Evolutionary conservation across 2,329 filamentous ascomycete genomes (phyloP).

Genomic region (Rachicladosporium sp.): DNA sequence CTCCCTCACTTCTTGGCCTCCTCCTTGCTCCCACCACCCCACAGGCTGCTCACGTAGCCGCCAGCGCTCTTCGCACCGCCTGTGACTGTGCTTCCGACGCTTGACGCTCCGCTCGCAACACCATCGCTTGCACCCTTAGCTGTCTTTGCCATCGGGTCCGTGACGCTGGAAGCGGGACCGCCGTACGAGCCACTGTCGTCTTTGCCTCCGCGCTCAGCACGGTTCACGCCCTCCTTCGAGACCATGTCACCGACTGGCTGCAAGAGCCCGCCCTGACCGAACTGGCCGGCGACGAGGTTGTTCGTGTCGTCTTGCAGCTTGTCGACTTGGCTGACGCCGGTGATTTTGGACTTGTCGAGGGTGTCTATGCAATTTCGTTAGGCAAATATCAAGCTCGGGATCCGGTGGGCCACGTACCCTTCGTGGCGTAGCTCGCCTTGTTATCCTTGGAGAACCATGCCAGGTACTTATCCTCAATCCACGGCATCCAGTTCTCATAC

Average conservation of each 20-base stretch:
- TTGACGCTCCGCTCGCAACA: constrained; percentile 14
- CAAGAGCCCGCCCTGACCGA: constrained; percentile 56
- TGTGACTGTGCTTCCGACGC: constrained; percentile 16
- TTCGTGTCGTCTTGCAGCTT: constrained; percentile 56
- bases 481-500: constrained; percentile 65
- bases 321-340: constrained; percentile 54
- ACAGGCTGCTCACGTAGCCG: constrained; percentile 21
- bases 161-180: constrained; percentile 25
- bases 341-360: constrained; percentile 58
- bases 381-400: neutral
- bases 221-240: constrained; percentile 55
- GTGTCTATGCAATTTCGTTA: constrained; percentile 36
- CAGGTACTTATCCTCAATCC: constrained; percentile 63
- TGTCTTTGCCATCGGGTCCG: constrained; percentile 17
- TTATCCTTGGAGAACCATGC: constrained; percentile 65
- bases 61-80: constrained; percentile 22
- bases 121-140: constrained; percentile 17
- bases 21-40: constrained; percentile 21
- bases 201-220: constrained; percentile 51
- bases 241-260: constrained; percentile 51
- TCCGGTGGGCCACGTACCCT: constrained; percentile 36
- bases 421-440: constrained; percentile 59
- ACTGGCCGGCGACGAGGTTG: constrained; percentile 48
- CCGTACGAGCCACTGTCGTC: constrained; percentile 44
- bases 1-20: constrained; percentile 3